Evolutionary conservation across 352 stramenopile genomes (phyloP), one percentile per base, ranked within the genome.

Genomic region (Peronospora tabacina): DNA sequence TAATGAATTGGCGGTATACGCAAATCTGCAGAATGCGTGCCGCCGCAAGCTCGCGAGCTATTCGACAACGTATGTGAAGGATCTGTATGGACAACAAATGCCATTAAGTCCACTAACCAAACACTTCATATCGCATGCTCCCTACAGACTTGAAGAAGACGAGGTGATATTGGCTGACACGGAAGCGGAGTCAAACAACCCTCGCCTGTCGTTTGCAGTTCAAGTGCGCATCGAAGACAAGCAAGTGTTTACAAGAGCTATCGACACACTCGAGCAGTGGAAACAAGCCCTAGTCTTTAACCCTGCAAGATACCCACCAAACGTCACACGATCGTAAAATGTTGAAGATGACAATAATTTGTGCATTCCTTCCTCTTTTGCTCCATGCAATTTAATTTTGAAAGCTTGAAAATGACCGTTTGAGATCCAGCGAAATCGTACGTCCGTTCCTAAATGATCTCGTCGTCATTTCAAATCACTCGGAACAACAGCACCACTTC

Each of bases 1-100:
- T 32, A 83, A 83, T 44, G 72, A 83, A 49, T 57, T 76, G 35
- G 63, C 66, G 2, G 72, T 83, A 16, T 83, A 83, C 29, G 61
- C 75, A 37, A 74, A 67, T 39, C 40, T 83, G 15, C 68, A 77
- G 39, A 57, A 39, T 47, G 55, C 58, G 13, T 78, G 63, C 26
- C 58, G 57, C 12, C 63, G 66, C 30, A 80, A 77, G 36, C 60
- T 83, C 11, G 45, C 54, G 5, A 70, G 60, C 28, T 83, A 67
- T 46, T 7, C 64, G 6, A 83, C 69, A 7, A 83, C 63, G 69
- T 80, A 66, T 29, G 66, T 61, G n/a, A n/a, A 33, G 41, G 3
- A 26, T 43, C 9, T 9, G 40, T 50, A 11, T 4, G 2, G 13
- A 9, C 30, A 17, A 30, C 15, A n/a, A n/a, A 15, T 17, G 8